These are phyloP conservation scores for Pichia heedii DNA, from an alignment of 805 yeast genomes.

Conservation along the genomic window DNA sequence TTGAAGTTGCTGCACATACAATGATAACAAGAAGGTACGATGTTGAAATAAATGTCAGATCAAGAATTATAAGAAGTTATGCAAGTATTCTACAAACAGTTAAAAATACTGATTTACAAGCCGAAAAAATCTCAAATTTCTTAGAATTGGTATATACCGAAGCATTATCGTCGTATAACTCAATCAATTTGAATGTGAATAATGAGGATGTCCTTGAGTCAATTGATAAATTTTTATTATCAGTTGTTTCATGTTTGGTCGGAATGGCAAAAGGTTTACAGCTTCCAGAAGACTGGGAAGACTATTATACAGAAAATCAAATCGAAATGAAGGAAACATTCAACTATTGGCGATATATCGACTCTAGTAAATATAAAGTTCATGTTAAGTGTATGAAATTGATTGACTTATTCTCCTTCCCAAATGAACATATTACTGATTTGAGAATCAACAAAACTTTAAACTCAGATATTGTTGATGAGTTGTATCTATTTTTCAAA, in stretches of 20 bases:
- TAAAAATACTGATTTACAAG: slow-evolving; percentile 39
- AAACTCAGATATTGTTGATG: slow-evolving; percentile 48
- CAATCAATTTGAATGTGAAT: background rate
- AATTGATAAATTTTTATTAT: slow-evolving; percentile 39
- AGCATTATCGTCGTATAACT: slow-evolving; percentile 12
- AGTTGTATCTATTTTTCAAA: slow-evolving; percentile 52
- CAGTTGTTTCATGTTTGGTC: slow-evolving; percentile 54
- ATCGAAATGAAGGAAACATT: slow-evolving; percentile 22
- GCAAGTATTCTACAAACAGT: slow-evolving; percentile 53
- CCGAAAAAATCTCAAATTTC: slow-evolving; percentile 18
- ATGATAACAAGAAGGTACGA: slow-evolving; percentile 31
- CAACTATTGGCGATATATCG: slow-evolving; percentile 34
- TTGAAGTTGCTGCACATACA: slow-evolving; percentile 38
- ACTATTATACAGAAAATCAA: slow-evolving; percentile 25
- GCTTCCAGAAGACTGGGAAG: slow-evolving; percentile 44
- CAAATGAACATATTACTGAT: background rate
- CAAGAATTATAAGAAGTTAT: slow-evolving; percentile 52
- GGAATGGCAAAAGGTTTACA: slow-evolving; percentile 66
- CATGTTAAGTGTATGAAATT: slow-evolving; percentile 21
- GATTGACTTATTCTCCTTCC: slow-evolving; percentile 4
- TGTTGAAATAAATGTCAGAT: slow-evolving; percentile 37
- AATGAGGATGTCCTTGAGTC: slow-evolving; percentile 10
- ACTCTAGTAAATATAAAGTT: slow-evolving; percentile 15
- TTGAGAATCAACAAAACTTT: slow-evolving; percentile 19
- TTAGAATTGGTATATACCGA: slow-evolving; percentile 18